Conservation (phyloP, 305 asterid genomes). For the Plantago coronopus region DNA sequence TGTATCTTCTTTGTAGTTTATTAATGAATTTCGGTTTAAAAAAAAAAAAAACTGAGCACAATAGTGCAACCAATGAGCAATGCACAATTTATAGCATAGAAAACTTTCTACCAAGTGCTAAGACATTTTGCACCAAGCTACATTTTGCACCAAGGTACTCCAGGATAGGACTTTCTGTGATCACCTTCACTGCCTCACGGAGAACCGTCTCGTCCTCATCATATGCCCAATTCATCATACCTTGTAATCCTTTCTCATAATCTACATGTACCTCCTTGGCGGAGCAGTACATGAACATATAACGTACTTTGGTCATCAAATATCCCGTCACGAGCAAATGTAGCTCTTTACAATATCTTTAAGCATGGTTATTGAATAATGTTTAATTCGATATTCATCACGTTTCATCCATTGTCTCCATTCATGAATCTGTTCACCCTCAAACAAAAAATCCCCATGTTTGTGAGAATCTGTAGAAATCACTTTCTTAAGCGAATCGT, state of each 20-base stretch:
- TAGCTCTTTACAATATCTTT: neutral
- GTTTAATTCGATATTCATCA: neutral
- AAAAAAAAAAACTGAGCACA: too few relatives aligned
- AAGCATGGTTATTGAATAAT: neutral
- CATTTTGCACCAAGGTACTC: too few relatives aligned
- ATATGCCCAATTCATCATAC: slow-evolving; percentile 14
- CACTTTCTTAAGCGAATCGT: slow-evolving; percentile 3
- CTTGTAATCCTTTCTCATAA: neutral
- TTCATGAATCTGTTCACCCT: slow-evolving; percentile 1
- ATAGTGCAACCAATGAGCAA: too few relatives aligned
- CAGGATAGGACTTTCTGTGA: neutral
- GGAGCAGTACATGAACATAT: neutral
- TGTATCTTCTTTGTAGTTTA: too few relatives aligned
- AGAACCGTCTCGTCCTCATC: slow-evolving; percentile 9
- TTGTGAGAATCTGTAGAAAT: slow-evolving; percentile 1
- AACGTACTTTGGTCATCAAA: slow-evolving; percentile 7
- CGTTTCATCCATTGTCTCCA: slow-evolving; percentile 19
- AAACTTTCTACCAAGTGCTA: too few relatives aligned
- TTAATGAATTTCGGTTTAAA: too few relatives aligned
- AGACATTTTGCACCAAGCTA: too few relatives aligned
- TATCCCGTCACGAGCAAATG: slow-evolving; percentile 17
- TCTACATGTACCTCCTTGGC: neutral
- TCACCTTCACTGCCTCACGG: slow-evolving; percentile 14
- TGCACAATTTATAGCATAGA: too few relatives aligned
- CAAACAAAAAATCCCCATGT: slow-evolving; percentile 3